Conservation (phyloP, 2,329 filamentous ascomycete species). For the Neophaeococcomyces aloes region DNA sequence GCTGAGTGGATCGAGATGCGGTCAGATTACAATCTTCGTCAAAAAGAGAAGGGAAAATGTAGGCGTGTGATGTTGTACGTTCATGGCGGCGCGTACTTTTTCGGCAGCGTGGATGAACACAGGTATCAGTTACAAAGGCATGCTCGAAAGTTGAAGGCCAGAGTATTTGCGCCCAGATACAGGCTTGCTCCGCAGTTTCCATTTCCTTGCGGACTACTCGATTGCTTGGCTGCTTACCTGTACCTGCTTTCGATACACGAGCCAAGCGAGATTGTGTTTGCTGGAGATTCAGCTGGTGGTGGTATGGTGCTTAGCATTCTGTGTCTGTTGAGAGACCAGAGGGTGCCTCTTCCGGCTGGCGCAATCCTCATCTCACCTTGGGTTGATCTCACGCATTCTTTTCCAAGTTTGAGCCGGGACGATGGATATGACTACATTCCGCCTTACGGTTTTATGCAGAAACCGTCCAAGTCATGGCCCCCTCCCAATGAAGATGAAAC, state of each 20-base stretch:
- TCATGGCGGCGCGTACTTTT: constrained; percentile 90
- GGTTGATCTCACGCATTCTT: constrained; percentile 92
- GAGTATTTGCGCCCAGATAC: constrained; percentile 79
- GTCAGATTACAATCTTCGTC: constrained; percentile 63
- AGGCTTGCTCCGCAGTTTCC: constrained; percentile 86
- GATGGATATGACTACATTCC: constrained; percentile 80
- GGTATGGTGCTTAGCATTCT: constrained; percentile 78
- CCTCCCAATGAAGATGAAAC: constrained; percentile 74
- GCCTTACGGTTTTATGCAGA: constrained; percentile 75
- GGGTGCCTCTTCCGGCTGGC: constrained; percentile 74
- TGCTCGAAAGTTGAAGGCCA: constrained; percentile 82
- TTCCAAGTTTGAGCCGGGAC: constrained; percentile 71
- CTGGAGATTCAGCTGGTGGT: constrained; percentile 86
- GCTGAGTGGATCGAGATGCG: constrained; percentile 98
- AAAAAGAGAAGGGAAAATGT: constrained; percentile 48
- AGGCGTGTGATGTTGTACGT: constrained; percentile 84
- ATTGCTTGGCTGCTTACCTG: constrained; percentile 80
- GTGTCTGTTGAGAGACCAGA: constrained; percentile 70
- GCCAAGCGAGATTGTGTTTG: constrained; percentile 71
- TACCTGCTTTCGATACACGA: constrained; percentile 67
- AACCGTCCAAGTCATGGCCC: constrained; percentile 83
- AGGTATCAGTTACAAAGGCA: constrained; percentile 97
- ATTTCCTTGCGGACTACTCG: constrained; percentile 84
- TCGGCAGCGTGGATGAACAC: constrained; percentile 91
- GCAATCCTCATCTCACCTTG: constrained; percentile 87